Conservation (phyloP, 768 basidiomycete genomes). For the Lactarius sanguifluus region DNA sequence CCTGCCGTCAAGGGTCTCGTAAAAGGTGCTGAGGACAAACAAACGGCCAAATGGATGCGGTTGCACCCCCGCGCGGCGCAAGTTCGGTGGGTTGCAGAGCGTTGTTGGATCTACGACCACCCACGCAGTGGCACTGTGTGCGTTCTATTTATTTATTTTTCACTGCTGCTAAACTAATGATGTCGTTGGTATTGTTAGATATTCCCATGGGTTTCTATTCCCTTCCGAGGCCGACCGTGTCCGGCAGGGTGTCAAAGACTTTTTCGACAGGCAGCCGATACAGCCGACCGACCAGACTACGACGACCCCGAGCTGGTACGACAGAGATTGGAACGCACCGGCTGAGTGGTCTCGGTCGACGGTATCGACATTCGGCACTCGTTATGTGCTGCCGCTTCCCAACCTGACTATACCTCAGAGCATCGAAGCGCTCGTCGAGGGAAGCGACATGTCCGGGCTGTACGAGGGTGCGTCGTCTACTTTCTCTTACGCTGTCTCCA, state of each 20-base stretch:
- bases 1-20: conserved; percentile 62
- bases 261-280: conserved; percentile 46
- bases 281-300: conserved; percentile 23
- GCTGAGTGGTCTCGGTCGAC: conserved; percentile 73
- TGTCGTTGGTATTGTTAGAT: conserved; percentile 45
- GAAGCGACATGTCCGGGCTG: conserved; percentile 76
- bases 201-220: conserved; percentile 93
- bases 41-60: conserved; percentile 89
- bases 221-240: conserved; percentile 82
- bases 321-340: conserved; percentile 43
- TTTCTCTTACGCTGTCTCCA: conserved; percentile 3
- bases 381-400: conserved; percentile 67
- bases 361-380: conserved; percentile 79
- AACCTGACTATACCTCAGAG: conserved; percentile 67
- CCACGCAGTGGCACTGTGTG: conserved; percentile 92
- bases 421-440: conserved; percentile 92
- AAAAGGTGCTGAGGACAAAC: conserved; percentile 89
- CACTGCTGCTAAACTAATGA: conserved; percentile 2
- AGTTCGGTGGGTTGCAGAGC: conserved; percentile 88
- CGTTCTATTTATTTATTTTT: conserved; percentile 35
- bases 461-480: conserved; percentile 51
- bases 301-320: conserved; percentile 30
- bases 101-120: conserved; percentile 98
- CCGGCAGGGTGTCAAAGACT: conserved; percentile 52
- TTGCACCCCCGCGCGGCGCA: conserved; percentile 74